Conservation (phyloP, 306 rosid species). For the Dalbergia cochinchinensis region DNA sequence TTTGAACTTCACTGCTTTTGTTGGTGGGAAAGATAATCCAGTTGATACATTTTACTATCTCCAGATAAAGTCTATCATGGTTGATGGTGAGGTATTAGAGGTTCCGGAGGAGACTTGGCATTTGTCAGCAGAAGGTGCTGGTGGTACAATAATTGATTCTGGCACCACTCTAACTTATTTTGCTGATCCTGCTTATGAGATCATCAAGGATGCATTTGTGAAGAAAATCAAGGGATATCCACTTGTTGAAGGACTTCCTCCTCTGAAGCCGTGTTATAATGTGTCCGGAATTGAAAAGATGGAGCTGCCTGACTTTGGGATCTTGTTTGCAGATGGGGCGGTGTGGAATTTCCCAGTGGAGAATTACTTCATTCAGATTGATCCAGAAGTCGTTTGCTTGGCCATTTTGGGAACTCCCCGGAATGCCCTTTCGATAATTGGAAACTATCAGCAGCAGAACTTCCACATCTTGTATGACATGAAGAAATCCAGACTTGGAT, state of each 20-base stretch:
- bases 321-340: slow-evolving; percentile 80
- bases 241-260: slow-evolving; percentile 64
- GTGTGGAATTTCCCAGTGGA: slow-evolving; percentile 92
- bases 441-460: slow-evolving; percentile 99
- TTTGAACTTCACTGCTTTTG: slow-evolving; percentile 81
- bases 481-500: slow-evolving; percentile 89
- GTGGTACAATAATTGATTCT: slow-evolving; percentile 96
- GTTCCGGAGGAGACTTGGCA: slow-evolving; percentile 85
- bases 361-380: slow-evolving; percentile 86
- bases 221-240: slow-evolving; percentile 69
- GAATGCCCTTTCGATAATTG: slow-evolving; percentile 83
- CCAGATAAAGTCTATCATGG: slow-evolving; percentile 70
- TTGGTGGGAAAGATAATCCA: slow-evolving; percentile 71
- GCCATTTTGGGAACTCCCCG: slow-evolving; percentile 81
- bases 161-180: slow-evolving; percentile 96
- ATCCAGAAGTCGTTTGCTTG: slow-evolving; percentile 76
- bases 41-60: slow-evolving; percentile 93
- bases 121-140: slow-evolving; percentile 69
- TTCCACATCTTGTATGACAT: slow-evolving; percentile 85
- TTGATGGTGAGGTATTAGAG: slow-evolving; percentile 70
- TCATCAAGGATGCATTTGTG: slow-evolving; percentile 72
- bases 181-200: slow-evolving; percentile 82
- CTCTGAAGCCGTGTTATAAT: slow-evolving; percentile 89
- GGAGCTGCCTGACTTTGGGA: slow-evolving; percentile 85
- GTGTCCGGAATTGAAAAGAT: slow-evolving; percentile 78